Conservation (phyloP, 495 filamentous ascomycete genomes). For the Hyaloscypha bicolor region DNA sequence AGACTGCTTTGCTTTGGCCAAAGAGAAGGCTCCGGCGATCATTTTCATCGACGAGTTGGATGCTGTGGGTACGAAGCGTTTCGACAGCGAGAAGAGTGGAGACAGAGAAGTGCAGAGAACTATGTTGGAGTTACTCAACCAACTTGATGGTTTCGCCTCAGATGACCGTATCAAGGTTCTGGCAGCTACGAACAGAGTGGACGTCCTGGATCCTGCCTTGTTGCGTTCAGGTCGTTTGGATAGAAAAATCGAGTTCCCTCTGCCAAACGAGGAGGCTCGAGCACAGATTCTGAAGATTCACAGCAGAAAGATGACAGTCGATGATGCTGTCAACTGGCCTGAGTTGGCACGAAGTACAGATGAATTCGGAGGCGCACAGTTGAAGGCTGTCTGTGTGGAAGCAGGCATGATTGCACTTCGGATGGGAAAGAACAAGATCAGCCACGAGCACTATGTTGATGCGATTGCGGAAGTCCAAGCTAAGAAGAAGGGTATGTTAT, state of each 20-base stretch:
- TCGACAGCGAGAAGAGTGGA: slow-evolving; percentile 97
- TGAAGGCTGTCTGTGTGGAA: slow-evolving; percentile 98
- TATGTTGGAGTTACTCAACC: slow-evolving; percentile 98
- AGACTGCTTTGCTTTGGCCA: slow-evolving; percentile 95
- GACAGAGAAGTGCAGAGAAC: slow-evolving; percentile 98
- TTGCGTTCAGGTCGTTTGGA: slow-evolving; percentile 94
- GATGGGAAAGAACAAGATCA: slow-evolving; percentile 89
- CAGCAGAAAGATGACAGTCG: slow-evolving; percentile 96
- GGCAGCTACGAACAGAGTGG: slow-evolving; percentile 96
- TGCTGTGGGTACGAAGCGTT: slow-evolving; percentile 96
- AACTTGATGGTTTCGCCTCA: slow-evolving; percentile 98
- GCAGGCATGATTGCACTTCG: slow-evolving; percentile 98
- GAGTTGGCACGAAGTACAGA: slow-evolving; percentile 97
- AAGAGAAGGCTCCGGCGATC: slow-evolving; percentile 97
- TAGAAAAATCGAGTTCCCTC: slow-evolving; percentile 98
- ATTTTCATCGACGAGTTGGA: slow-evolving; percentile 99
- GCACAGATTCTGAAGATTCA: slow-evolving; percentile 98
- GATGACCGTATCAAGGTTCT: slow-evolving; percentile 99
- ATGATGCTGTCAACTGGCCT: slow-evolving; percentile 91
- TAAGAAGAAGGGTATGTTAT: slow-evolving; percentile 74
- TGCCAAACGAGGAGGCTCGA: slow-evolving; percentile 98
- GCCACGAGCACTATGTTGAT: slow-evolving; percentile 98
- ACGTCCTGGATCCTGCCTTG: slow-evolving; percentile 94
- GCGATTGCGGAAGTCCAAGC: slow-evolving; percentile 95
- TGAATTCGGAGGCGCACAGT: slow-evolving; percentile 95